Base-by-base conservation (phyloP, 805 yeast species). In the Millerozyma miso region DNA sequence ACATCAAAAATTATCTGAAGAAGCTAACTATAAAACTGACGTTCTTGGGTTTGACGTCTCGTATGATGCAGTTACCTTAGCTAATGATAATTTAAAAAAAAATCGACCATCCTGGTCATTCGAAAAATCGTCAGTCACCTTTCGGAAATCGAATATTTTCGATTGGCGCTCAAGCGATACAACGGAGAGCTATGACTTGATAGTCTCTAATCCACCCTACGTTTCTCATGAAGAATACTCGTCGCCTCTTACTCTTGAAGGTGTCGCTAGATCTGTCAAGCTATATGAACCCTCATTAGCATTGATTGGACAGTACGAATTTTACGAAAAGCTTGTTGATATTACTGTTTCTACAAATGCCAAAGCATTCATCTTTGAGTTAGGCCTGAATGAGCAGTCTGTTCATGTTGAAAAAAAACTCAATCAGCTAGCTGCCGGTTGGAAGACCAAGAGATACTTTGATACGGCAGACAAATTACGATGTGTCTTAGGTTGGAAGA, bases 121-220 rank as follows among this genome's bases (percentile, higher is more conserved):
- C 17, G 19, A 36, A 16, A 19, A 19, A 31, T 7, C 26, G 2
- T 39, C 40, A 4, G 44, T 55, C 5, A 29, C 19, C 7, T 45
- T 56, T 12, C 37, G 39, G n/a, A 19, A 42, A 18, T 54, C 46
- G 3, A 50, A 56, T 47, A 26, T 56, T 19, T 51, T 56, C 23
- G 38, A 44, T 31, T 18, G 31, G 3, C 33, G 37, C 14, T 17
- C 45, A 5, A 5, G 43, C 4, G 17, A 40, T 7, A 14, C 44
- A 0, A 7, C 37, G 1, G 4, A 16, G 2, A 23, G 34, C 1
- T 56, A 69, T 14, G 85, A 83, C 45, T 41, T 91, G 2, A 56
- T 93, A 0, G 74, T 83, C 0, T 79, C 96, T n/a, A 91, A 91
- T 52, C 99, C 99, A 0, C 99, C 99, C 0, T 91, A 91, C 56